Percentiles rank a stretch among this genome's conserved stretches.
Evolutionary conservation across 768 basidiomycete species (phyloP).

Genomic region (Phanerochaete carnosa): DNA sequence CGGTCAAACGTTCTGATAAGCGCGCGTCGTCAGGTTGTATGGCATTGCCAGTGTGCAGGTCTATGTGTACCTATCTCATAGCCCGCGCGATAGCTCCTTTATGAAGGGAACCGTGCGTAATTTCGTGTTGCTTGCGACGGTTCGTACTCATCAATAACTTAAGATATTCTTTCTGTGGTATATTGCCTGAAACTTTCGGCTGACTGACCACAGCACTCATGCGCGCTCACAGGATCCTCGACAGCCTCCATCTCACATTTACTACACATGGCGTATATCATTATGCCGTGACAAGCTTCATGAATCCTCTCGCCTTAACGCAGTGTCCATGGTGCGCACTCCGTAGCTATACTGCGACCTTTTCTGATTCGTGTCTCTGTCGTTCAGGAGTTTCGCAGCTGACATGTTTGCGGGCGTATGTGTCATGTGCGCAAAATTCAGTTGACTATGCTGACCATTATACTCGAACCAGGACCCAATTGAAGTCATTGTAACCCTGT

Average conservation of each 20-base stretch:
- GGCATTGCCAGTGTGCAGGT: background rate
- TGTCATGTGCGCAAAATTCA: background rate
- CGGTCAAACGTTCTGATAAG: background rate
- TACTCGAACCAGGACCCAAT: background rate
- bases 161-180: slow-evolving; percentile 4
- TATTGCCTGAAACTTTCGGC: background rate
- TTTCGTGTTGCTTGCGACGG: background rate
- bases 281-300: background rate
- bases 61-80: background rate
- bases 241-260: background rate
- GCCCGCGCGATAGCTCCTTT: background rate
- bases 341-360: too few species aligned
- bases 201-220: background rate
- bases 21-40: background rate
- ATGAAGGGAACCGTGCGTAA: background rate
- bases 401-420: background rate
- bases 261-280: background rate
- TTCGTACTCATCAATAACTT: background rate
- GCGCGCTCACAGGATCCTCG: background rate
- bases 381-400: background rate
- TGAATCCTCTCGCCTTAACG: background rate
- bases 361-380: too few species aligned
- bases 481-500: background rate
- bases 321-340: background rate
- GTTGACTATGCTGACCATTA: background rate